Evolutionary conservation across 1,139 yeast species (phyloP), one percentile per base, ranked within the genome.

Genomic region (Barnettozyma hawaiiensis): DNA sequence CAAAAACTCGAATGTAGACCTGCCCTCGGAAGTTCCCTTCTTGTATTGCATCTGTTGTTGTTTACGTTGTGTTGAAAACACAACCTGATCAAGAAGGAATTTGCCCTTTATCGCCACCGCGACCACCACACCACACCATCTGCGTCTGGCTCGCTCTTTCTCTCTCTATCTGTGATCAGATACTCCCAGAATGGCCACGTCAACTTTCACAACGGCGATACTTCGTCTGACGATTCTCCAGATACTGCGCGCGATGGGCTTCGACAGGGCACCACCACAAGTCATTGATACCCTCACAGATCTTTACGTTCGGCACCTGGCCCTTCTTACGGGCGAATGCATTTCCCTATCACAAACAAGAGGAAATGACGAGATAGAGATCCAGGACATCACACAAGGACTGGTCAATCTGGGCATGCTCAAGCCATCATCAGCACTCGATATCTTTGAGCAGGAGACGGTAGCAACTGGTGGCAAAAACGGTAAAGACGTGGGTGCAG

Each of bases 201-300:
- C 37, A 15, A 23, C 37, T 4, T 34, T 34, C 9, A 15, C 20
- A 23, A 19, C 74, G 55, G 69, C 82, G 19, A 61, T 83, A 35
- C 67, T 81, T 38, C 69, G 89, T 42, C 69, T 84, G 42, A 74
- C 89, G 0, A 71, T 82, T 45, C 75, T 82, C 22, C 95, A 73
- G 50, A 66, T 84, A 15, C 67, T 85, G 40, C 75, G 85, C 46
- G 74, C 86, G 0, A 71, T 77, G 16, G 95, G 95, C 1, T 81
- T 85, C 51, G 95, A 85, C 53, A 70, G 79, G 51, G 76, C 86
- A 48, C 67, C 77, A 37, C 83, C 86, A 2, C 65, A 75, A 7
- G 71, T 81, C 8, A 65, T 85, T 11, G 83, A 82, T 56, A 69
- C 76, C 3, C 51, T 82, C 24, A 77, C 89, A 1, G 92, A 83